Evolutionary conservation across 768 basidiomycete genomes (phyloP), one percentile per base, ranked within the genome.

Genomic region (Astraeus odoratus): DNA sequence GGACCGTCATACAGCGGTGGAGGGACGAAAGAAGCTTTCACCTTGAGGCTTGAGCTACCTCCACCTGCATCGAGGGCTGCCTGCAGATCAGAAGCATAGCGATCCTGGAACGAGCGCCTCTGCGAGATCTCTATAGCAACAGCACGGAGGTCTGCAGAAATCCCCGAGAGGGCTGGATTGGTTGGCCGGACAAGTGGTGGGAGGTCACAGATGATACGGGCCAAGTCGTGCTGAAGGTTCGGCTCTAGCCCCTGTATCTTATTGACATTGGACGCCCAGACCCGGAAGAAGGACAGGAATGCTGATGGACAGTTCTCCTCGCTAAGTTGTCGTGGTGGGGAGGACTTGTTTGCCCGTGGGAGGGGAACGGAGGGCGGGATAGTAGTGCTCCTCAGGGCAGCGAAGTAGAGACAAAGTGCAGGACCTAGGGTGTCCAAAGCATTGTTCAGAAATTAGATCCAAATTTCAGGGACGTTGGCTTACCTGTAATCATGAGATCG

Each of bases 61-160:
- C 60, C 50, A 3, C 84, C 82, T 0, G 81, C 74, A 53, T 91
- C 86, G 35, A 93, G 68, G 0, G 85, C 88, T 1, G 82, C 84
- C 57, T 92, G 87, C 2, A 93, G 62, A 59, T 87, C 90, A 1
- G 63, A 54, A 0, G 78, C 80, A 55, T 85, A 92, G 8, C 85
- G 70, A 51, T 87, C 80, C 60, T 93, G 90, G 64, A 93, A 93
- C 0, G 84, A 81, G 18, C 90, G 68, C 4, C 90, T 65, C 62
- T 89, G 87, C 45, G 84, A 83, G 51, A 93, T 90, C 56, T 92
- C 90, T 39, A 93, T 88, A 0, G 87, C 85, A 0, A 93, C 83
- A 0, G 85, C 83, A 15, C 87, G 75, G n/a, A 93, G 63, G 59
- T 91, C 86, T 1, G 86, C 85, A 1, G 90, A 77, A 37, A 90